A percentile compares a stretch with the other conserved stretches of the same genome.
Evolutionary conservation across 2,329 filamentous ascomycete genomes (phyloP).

Genomic region (Fonsecaea monophora): DNA sequence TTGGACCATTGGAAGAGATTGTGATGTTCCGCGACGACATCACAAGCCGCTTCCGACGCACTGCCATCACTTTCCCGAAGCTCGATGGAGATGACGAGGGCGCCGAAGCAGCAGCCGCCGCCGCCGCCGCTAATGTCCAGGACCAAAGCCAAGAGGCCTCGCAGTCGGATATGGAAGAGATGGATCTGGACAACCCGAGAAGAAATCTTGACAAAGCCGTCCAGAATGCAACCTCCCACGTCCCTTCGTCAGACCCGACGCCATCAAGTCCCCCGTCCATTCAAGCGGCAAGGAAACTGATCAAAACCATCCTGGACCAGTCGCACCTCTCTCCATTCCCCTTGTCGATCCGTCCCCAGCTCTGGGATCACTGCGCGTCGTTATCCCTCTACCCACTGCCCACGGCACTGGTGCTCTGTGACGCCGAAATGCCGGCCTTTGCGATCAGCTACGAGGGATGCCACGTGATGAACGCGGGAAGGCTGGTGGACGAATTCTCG

Average conservation of each 20-base stretch:
- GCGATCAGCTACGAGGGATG: slow-evolving; percentile 93
- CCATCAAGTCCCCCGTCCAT: slow-evolving; percentile 37
- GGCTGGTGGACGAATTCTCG: slow-evolving; percentile 60
- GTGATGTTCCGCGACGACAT: slow-evolving; percentile 88
- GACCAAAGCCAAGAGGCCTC: not conserved
- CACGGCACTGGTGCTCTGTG: slow-evolving; percentile 80
- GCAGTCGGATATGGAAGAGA: not conserved
- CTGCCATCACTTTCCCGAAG: slow-evolving; percentile 72
- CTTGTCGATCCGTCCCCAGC: slow-evolving; percentile 75
- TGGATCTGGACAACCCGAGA: slow-evolving; percentile 1
- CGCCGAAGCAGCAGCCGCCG: slow-evolving; percentile 46
- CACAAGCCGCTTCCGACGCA: slow-evolving; percentile 76
- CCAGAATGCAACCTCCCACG: slow-evolving; percentile 39
- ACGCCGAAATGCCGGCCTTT: slow-evolving; percentile 81
- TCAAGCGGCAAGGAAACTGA: slow-evolving; percentile 72
- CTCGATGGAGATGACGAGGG: slow-evolving; percentile 44
- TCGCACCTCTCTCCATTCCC: slow-evolving; percentile 87
- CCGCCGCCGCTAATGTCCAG: not conserved
- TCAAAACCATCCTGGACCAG: slow-evolving; percentile 91
- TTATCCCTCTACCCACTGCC: slow-evolving; percentile 88
- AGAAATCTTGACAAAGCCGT: slow-evolving; percentile 26
- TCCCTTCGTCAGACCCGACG: slow-evolving; percentile 26
- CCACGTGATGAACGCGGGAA: slow-evolving; percentile 91
- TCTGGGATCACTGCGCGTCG: slow-evolving; percentile 84
- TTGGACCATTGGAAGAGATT: slow-evolving; percentile 86